These are phyloP conservation scores for Aspergillus persii DNA, from an alignment of 2,329 filamentous ascomycete species.

Conservation along the genomic window DNA sequence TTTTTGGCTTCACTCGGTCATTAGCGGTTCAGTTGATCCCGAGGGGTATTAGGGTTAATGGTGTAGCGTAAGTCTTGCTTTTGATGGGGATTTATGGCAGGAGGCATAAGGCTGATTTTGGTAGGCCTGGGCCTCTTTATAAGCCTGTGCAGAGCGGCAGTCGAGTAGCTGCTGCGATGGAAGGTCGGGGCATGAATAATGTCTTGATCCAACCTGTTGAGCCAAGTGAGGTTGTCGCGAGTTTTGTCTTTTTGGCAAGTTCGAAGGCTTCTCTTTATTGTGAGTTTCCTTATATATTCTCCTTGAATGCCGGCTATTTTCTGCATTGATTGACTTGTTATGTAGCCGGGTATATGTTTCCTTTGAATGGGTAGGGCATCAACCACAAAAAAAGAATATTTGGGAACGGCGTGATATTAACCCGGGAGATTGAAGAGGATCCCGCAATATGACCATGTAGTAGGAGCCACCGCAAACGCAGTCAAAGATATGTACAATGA, in stretches of 20 bases:
- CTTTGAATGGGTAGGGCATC: not conserved
- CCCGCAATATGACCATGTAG: not conserved
- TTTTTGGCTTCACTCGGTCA: slow-evolving; percentile 55
- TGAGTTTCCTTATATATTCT: slow-evolving; percentile 19
- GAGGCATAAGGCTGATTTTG: not conserved
- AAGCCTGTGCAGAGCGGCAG: slow-evolving; percentile 30
- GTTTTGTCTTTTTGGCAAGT: slow-evolving; percentile 40
- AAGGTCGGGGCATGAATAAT: slow-evolving; percentile 26
- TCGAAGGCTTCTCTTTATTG: slow-evolving; percentile 35
- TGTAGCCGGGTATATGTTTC: not conserved
- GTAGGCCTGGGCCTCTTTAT: slow-evolving; percentile 34
- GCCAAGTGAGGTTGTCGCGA: slow-evolving; percentile 41
- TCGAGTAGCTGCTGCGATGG: slow-evolving; percentile 29
- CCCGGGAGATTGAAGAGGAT: not conserved
- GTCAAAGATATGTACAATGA: slow-evolving; percentile 1
- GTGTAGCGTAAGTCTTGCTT: slow-evolving; percentile 35
- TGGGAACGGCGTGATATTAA: too few relatives aligned
- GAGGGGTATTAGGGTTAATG: slow-evolving; percentile 57
- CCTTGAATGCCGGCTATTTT: too few relatives aligned
- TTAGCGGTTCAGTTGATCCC: slow-evolving; percentile 54
- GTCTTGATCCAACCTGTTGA: slow-evolving; percentile 36
- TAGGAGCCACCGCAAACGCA: not conserved
- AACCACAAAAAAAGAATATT: too few relatives aligned
- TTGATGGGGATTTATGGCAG: not conserved
- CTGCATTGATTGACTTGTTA: not conserved